Percentiles rank a stretch among this genome's conserved stretches.
Conservation (phyloP, 2,329 filamentous ascomycete genomes). For the Nemania sp. region DNA sequence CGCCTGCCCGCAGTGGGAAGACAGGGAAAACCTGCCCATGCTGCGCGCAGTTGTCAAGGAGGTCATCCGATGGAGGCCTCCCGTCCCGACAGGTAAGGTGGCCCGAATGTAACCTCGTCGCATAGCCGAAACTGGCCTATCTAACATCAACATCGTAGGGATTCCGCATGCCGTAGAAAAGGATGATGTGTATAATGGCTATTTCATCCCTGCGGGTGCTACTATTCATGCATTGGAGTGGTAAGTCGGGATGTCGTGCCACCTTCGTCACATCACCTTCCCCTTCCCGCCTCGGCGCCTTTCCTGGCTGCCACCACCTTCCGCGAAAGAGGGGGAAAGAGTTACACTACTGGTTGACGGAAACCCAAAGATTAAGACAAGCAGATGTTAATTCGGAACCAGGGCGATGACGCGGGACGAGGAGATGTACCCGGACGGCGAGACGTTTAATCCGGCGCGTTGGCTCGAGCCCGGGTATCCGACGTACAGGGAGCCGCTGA, state of each 20-base stretch:
- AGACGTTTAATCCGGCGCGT: conserved; percentile 47
- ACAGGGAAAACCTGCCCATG: conserved; percentile 51
- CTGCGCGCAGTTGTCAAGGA: conserved; percentile 57
- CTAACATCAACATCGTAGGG: conserved; percentile 33
- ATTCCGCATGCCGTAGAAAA: conserved; percentile 57
- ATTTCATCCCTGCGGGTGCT: conserved; percentile 56
- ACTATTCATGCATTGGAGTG: conserved; percentile 58
- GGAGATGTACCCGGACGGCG: conserved; percentile 44
- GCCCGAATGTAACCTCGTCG: no score
- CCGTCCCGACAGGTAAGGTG: conserved; percentile 53
- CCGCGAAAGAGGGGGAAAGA: no score
- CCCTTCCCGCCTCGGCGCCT: neutral
- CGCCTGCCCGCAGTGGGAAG: conserved; percentile 51
- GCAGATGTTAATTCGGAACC: conserved; percentile 14
- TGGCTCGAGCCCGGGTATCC: conserved; percentile 46
- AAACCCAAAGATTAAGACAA: neutral
- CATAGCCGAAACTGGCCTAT: neutral
- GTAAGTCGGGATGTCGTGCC: conserved; percentile 39
- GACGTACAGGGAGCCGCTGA: conserved; percentile 47
- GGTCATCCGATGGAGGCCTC: conserved; percentile 57
- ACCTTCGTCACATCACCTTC: no score
- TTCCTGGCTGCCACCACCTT: no score
- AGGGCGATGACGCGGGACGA: conserved; percentile 54
- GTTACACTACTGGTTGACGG: no score
- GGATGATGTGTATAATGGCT: conserved; percentile 58